Base-by-base conservation (phyloP, 2,329 filamentous ascomycete species). In the Aaosphaeria pasadenensis region DNA sequence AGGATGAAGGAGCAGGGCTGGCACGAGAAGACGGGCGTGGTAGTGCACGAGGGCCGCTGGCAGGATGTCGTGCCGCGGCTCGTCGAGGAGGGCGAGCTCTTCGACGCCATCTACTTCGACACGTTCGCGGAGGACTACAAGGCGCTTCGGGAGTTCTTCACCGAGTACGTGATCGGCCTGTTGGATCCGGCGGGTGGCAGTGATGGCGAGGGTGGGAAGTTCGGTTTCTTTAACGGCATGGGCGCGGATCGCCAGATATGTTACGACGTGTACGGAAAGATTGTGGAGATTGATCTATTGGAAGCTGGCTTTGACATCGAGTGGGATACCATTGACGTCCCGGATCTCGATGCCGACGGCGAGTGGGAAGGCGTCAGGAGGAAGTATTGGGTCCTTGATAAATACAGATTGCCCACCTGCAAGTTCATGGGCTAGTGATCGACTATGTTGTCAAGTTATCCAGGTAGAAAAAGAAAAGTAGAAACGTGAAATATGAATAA, bases 81-180 rank as follows among this genome's bases (percentile, higher is more conserved):
- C 0, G 63, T 76, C 4, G 71, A 72, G 49, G 62, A 74, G 48
- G 73, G 70, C 36, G 64, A 63, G 17, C 50, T 67, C 6, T 74
- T 78, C 45, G 75, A 79, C 51, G 76, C 70, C 7, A 76, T 99
- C 57, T 99, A 97, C 75, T 97, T 96, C 64, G 94, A 99, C 66
- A 99, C 94, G 0, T 97, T 97, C 69, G 94, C 91, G 5, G 94
- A 99, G 73, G 89, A 94, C 54, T 99, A 97, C 71, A 77, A 78
- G 2, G 88, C 92, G 67, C 82, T 97, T 30, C 86, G 87, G 42
- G 78, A 85, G 50, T 96, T 97, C 74, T 96, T 97, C 67, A 86
- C 82, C 2, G 94, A 97, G 68, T 84, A 87, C 58, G 85, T 97
- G 7, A 89, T 94, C 31, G 86, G 84, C 0, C 71, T 97, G 46